These are phyloP conservation scores for Ophiostoma sp. DNA, from an alignment of 2,329 filamentous ascomycete species.

Conservation along the genomic window DNA sequence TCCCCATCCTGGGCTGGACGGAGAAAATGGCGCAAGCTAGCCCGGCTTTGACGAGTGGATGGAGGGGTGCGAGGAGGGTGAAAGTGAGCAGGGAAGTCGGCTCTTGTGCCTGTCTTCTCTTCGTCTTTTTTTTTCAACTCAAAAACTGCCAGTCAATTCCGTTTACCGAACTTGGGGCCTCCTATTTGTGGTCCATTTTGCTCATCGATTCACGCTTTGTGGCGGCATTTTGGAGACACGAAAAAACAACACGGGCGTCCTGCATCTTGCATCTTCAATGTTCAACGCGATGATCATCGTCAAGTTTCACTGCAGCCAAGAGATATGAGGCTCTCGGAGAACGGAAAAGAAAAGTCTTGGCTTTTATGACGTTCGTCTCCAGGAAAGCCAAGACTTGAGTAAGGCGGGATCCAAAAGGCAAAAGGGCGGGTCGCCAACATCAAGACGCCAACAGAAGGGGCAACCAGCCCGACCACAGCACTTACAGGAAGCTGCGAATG, in stretches of 20 bases:
- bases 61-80: not conserved
- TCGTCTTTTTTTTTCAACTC: not conserved
- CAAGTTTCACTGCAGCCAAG: constrained; percentile 17
- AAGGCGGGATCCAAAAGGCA: constrained; percentile 11
- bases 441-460: not conserved
- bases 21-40: constrained; percentile 10
- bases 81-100: not conserved
- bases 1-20: not conserved
- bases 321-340: constrained; percentile 11
- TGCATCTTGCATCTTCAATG: not conserved
- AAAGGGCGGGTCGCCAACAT: constrained; percentile 13
- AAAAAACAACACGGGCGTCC: no score
- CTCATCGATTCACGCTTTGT: not conserved
- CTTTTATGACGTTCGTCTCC: constrained; percentile 3
- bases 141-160: not conserved
- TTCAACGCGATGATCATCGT: not conserved
- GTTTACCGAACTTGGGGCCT: not conserved
- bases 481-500: not conserved
- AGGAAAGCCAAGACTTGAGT: constrained; percentile 17
- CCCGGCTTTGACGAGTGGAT: not conserved
- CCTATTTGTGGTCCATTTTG: not conserved
- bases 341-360: constrained; percentile 15
- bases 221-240: no score
- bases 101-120: no score
- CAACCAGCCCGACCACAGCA: not conserved